Conservation (phyloP, 768 basidiomycete species). For the Leccinellum albellum region DNA sequence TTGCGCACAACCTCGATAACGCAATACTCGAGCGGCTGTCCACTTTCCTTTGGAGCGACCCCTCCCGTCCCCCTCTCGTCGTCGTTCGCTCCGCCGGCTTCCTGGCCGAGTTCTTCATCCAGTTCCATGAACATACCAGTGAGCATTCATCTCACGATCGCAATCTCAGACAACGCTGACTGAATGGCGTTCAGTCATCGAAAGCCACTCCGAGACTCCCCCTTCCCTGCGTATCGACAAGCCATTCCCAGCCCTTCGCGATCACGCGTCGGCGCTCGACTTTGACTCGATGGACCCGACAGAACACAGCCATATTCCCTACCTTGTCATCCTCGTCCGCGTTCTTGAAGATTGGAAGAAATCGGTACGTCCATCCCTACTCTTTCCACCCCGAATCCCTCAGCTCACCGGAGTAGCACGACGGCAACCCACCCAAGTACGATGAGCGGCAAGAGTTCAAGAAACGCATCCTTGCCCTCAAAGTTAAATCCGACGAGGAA, state of each 20-base stretch:
- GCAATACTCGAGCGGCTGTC: slow-evolving; percentile 56
- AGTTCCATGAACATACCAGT: slow-evolving; percentile 87
- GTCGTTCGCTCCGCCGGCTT: slow-evolving; percentile 86
- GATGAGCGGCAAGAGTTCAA: slow-evolving; percentile 82
- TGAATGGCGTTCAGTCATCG: slow-evolving; percentile 58
- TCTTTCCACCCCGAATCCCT: background rate
- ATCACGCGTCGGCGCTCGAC: slow-evolving; percentile 69
- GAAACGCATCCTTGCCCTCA: slow-evolving; percentile 53
- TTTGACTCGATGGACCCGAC: slow-evolving; percentile 80
- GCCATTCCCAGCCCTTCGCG: slow-evolving; percentile 78
- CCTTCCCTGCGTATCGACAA: slow-evolving; percentile 82
- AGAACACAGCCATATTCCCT: slow-evolving; percentile 88
- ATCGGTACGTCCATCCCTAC: slow-evolving; percentile 43
- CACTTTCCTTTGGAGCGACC: slow-evolving; percentile 61
- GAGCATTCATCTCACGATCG: slow-evolving; percentile 26
- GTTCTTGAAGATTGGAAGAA: slow-evolving; percentile 81
- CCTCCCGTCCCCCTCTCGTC: slow-evolving; percentile 63
- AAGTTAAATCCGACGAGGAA: slow-evolving; percentile 83
- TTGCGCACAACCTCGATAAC: slow-evolving; percentile 76
- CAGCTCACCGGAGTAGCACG: slow-evolving; percentile 47
- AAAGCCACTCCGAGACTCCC: slow-evolving; percentile 75
- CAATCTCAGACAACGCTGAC: background rate
- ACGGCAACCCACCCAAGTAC: slow-evolving; percentile 48
- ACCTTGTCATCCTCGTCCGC: slow-evolving; percentile 82
- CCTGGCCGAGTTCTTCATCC: slow-evolving; percentile 82